phyloP scores from a whole-genome alignment of 805 yeast genomes.

The Crinitomyces ghanaensis region DNA sequence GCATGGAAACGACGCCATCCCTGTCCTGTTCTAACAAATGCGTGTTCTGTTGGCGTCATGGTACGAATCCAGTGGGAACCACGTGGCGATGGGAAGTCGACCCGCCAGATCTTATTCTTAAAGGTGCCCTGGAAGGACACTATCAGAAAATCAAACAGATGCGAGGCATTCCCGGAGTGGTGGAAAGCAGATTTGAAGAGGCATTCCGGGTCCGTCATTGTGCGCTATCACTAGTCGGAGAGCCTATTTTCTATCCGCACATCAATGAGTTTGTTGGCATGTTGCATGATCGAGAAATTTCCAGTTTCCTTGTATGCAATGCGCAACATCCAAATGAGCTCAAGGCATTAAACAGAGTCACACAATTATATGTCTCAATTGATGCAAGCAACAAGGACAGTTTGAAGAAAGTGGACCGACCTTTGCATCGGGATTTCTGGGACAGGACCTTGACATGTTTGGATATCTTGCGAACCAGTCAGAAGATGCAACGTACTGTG shows the following conservation, averaged over 20 bases:
- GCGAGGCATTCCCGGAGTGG: slow-evolving; percentile 93
- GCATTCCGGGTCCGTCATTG: slow-evolving; percentile 86
- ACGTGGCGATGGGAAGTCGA: slow-evolving; percentile 96
- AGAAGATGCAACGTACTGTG: slow-evolving; percentile 78
- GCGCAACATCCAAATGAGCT: slow-evolving; percentile 92
- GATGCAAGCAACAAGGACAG: slow-evolving; percentile 85
- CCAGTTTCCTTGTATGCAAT: slow-evolving; percentile 84
- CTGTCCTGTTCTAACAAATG: slow-evolving; percentile 90
- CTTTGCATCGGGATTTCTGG: slow-evolving; percentile 86
- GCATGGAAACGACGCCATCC: slow-evolving; percentile 95
- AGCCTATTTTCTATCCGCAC: slow-evolving; percentile 87
- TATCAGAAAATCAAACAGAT: slow-evolving; percentile 85
- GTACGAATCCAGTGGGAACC: slow-evolving; percentile 93
- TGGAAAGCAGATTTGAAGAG: slow-evolving; percentile 78
- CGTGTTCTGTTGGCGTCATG: slow-evolving; percentile 96
- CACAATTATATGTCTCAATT: slow-evolving; percentile 84
- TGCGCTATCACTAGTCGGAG: slow-evolving; percentile 88
- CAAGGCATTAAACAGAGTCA: slow-evolving; percentile 57
- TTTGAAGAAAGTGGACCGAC: slow-evolving; percentile 76
- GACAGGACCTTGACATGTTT: slow-evolving; percentile 72
- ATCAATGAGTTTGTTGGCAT: slow-evolving; percentile 73
- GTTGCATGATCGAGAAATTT: slow-evolving; percentile 69
- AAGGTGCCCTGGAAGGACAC: slow-evolving; percentile 83
- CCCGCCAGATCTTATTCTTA: slow-evolving; percentile 69
- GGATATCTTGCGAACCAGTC: slow-evolving; percentile 66